phyloP scores from a whole-genome alignment of 2,329 filamentous ascomycete species.

The Cordyceps javanica region DNA sequence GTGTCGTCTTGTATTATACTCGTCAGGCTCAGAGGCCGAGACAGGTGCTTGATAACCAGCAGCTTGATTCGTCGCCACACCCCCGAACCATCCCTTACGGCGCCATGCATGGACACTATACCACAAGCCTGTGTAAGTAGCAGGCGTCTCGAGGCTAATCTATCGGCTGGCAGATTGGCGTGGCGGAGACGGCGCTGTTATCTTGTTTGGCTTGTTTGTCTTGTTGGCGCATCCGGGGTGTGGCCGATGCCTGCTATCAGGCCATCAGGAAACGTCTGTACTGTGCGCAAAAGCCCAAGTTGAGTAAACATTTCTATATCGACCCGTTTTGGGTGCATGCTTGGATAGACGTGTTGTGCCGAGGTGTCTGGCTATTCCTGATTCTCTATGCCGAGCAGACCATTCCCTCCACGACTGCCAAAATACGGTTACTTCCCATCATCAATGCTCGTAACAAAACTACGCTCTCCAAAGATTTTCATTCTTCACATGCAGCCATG shows the following conservation, averaged over 20 bases:
- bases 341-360: neutral
- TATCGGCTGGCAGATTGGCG: neutral
- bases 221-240: neutral
- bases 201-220: neutral
- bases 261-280: neutral
- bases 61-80: neutral
- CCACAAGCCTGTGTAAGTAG: neutral
- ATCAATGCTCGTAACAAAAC: neutral
- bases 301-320: neutral
- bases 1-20: conserved; percentile 5
- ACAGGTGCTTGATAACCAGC: neutral
- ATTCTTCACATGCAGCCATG: neutral
- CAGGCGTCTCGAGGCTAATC: neutral
- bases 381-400: too few relatives aligned
- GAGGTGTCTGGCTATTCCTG: neutral
- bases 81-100: neutral
- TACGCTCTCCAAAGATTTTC: neutral
- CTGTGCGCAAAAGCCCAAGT: neutral
- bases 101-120: neutral
- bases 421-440: too few relatives aligned
- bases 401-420: too few relatives aligned
- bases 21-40: neutral
- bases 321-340: too few relatives aligned
- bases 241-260: neutral
- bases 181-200: neutral